phyloP scores from a whole-genome alignment of 495 filamentous ascomycete species.

The Sphaerosporella brunnea region DNA sequence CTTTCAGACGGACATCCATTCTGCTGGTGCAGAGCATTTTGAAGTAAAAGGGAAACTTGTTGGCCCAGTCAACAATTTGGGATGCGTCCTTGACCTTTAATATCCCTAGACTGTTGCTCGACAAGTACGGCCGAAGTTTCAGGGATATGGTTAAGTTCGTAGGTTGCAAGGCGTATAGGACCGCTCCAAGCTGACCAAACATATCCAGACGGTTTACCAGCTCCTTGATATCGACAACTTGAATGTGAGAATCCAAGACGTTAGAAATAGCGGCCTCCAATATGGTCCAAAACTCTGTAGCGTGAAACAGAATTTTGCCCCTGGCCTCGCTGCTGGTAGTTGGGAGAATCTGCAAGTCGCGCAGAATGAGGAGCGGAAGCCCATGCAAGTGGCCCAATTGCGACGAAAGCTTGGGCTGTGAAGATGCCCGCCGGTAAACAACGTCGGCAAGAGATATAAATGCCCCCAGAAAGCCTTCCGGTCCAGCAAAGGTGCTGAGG shows the following conservation, averaged over 20 bases:
- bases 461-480: not conserved
- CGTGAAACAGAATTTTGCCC: constrained; percentile 10
- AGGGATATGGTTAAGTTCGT: not conserved
- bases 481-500: not conserved
- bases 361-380: not conserved
- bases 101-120: not conserved
- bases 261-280: constrained; percentile 14
- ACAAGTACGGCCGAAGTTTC: not conserved
- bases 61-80: not conserved
- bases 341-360: not conserved
- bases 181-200: not conserved
- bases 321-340: constrained; percentile 6
- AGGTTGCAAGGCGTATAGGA: not conserved
- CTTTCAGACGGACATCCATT: constrained; percentile 24
- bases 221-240: constrained; percentile 21
- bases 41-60: constrained; percentile 18
- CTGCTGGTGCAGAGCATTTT: constrained; percentile 23
- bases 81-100: not conserved
- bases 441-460: constrained; percentile 1
- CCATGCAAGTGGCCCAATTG: not conserved
- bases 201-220: constrained; percentile 5
- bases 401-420: constrained; percentile 16
- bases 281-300: constrained; percentile 11
- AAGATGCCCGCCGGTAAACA: constrained; percentile 11
- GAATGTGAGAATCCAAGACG: constrained; percentile 21